These are phyloP conservation scores for Aspergillus sclerotiicarbonarius DNA, from an alignment of 495 filamentous ascomycete genomes.

Conservation along the genomic window DNA sequence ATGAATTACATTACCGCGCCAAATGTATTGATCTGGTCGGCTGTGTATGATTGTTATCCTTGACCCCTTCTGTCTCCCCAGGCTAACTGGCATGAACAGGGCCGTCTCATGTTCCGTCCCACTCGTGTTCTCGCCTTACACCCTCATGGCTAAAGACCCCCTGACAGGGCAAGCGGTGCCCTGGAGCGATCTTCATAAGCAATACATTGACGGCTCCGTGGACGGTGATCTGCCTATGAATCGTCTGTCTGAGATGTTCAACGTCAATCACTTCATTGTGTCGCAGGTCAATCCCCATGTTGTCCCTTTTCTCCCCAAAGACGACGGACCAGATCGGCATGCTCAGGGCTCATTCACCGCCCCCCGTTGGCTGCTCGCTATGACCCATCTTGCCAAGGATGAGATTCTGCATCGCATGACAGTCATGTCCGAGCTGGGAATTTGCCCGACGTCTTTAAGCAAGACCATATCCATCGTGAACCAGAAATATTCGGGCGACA, in stretches of 20 bases:
- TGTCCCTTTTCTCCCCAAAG: conserved; percentile 77
- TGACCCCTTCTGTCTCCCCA: background rate
- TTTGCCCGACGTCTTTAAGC: conserved; percentile 77
- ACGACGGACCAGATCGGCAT: conserved; percentile 54
- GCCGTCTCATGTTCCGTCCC: conserved; percentile 93
- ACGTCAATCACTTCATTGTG: conserved; percentile 97
- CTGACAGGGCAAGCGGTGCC: conserved; percentile 71
- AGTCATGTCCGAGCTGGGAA: conserved; percentile 74
- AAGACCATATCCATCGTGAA: conserved; percentile 79
- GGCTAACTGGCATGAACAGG: conserved; percentile 34
- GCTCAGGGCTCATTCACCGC: conserved; percentile 34
- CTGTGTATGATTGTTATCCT: conserved; percentile 59
- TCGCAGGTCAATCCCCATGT: conserved; percentile 96
- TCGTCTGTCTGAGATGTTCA: conserved; percentile 89
- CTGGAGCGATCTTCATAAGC: conserved; percentile 80
- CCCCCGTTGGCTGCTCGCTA: conserved; percentile 60
- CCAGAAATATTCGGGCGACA: conserved; percentile 93
- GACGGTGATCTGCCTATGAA: conserved; percentile 95
- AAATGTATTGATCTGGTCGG: conserved; percentile 95
- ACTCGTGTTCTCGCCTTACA: conserved; percentile 73
- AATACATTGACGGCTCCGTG: conserved; percentile 91
- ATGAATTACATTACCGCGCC: conserved; percentile 93
- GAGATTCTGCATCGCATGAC: conserved; percentile 81
- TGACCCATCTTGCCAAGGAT: conserved; percentile 74
- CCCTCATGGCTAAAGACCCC: conserved; percentile 81